Conservation (phyloP, 75 land plant genomes). For the Isoetes taiwanensis region DNA sequence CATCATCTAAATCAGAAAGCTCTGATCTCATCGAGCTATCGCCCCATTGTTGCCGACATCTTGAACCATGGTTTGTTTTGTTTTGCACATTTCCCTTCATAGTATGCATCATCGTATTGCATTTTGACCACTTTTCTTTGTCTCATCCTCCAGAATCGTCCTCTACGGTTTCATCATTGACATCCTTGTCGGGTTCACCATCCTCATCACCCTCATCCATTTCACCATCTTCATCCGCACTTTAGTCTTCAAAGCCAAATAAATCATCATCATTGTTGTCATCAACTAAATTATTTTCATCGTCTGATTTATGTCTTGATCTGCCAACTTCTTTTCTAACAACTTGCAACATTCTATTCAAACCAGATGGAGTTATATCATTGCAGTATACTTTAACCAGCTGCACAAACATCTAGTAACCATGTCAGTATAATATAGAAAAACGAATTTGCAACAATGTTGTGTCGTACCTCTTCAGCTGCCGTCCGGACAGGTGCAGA, state of each 20-base stretch:
- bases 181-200: conserved; percentile 27
- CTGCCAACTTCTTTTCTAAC: conserved; percentile 54
- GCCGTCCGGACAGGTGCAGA: conserved; percentile 58
- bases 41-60: too few species aligned
- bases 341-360: conserved; percentile 52
- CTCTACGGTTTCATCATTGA: conserved; percentile 14
- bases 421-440: too few species aligned
- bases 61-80: too few species aligned
- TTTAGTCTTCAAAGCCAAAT: too few species aligned
- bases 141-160: too few species aligned
- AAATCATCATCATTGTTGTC: conserved; percentile 45
- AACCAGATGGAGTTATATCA: conserved; percentile 52
- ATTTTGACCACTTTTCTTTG: too few species aligned
- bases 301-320: conserved; percentile 27
- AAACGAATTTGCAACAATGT: too few species aligned
- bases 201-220: conserved; percentile 41
- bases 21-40: conserved; percentile 39
- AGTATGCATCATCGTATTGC: too few species aligned
- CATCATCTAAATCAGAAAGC: conserved; percentile 69
- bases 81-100: too few species aligned
- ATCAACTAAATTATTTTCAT: conserved; percentile 21
- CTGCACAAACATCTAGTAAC: too few species aligned
- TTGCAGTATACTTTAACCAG: conserved; percentile 59
- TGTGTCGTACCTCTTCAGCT: conserved; percentile 94
- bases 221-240: conserved; percentile 45